Evolutionary conservation across 306 rosid species (phyloP), one percentile per base, ranked within the genome.

Genomic region (Fagus crenata): DNA sequence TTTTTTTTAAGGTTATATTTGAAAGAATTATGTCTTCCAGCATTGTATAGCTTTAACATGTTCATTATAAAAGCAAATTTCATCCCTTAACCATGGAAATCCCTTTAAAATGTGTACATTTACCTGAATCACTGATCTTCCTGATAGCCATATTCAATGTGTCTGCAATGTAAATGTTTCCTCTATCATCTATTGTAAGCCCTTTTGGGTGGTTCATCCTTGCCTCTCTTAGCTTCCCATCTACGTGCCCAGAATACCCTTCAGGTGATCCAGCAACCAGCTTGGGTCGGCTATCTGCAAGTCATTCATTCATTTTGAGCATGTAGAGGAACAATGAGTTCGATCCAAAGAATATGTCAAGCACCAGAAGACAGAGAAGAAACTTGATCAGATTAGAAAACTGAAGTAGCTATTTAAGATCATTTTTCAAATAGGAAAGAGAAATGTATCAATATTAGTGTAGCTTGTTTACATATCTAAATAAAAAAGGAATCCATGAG

Each of bases 181-280:
- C 99, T 43, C 84, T 85, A 61, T 83, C 96, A 84, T 96, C 99
- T 77, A 85, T 83, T 17, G 99, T 78, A 68, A 96, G 72, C 43
- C 99, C 99, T 96, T 86, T 91, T 1, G 99, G 99, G 33, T 91
- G 96, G 81, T 92, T 91, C 89, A 96, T 74, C 87, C 99, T 92
- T 72, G 99, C 92, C 70, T 92, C 97, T 84, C 97, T 96, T 39
- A 73, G 89, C 86, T 87, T 89, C 9, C 99, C 99, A 85, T 96
- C 99, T 49, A 92, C 87, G 73, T 96, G 97, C 60, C 99, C 99
- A 22, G 89, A 79, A 81, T 89, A 84, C 68, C 99, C 99, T 82
- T 96, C 99, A 7, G 89, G 58, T 56, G 99, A 96, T 76, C 99
- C 99, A 42, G 98, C 90, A 70, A 96, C 85, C 53, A 96, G 81